These are phyloP conservation scores for Oleoguttula mirabilis DNA, from an alignment of 495 filamentous ascomycete species.

Conservation along the genomic window DNA sequence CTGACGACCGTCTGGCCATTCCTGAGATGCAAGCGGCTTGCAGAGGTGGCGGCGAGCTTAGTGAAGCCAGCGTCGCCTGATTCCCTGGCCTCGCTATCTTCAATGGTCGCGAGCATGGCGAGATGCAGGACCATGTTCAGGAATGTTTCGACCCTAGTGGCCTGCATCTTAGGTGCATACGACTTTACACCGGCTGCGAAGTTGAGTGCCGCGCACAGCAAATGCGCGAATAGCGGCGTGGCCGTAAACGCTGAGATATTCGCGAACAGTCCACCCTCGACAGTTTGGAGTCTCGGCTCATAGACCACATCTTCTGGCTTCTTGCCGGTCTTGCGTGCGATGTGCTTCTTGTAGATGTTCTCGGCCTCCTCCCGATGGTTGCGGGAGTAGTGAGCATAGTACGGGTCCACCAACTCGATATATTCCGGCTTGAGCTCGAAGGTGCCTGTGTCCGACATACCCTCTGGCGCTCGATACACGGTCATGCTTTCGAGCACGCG, in stretches of 20 bases:
- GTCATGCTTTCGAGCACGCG: constrained; percentile 81
- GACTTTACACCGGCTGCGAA: constrained; percentile 38
- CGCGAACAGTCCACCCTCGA: constrained; percentile 62
- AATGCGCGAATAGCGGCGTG: constrained; percentile 76
- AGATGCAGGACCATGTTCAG: constrained; percentile 84
- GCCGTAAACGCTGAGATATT: constrained; percentile 64
- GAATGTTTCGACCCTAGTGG: constrained; percentile 78
- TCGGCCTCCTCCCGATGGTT: constrained; percentile 97
- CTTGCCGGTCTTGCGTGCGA: constrained; percentile 79
- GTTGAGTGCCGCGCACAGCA: constrained; percentile 76
- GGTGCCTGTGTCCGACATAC: constrained; percentile 78
- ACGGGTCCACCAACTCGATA: constrained; percentile 80
- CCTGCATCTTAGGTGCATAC: constrained; percentile 53
- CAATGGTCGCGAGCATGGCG: constrained; percentile 65
- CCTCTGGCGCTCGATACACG: constrained; percentile 77
- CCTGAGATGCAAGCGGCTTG: neutral
- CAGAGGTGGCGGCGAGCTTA: constrained; percentile 4
- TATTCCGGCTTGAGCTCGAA: constrained; percentile 84
- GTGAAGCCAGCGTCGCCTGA: constrained; percentile 1
- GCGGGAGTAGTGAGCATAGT: constrained; percentile 86
- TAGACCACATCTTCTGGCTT: constrained; percentile 76
- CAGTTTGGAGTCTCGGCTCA: constrained; percentile 73
- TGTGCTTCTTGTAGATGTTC: constrained; percentile 68
- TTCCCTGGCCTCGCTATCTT: constrained; percentile 55
- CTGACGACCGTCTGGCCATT: constrained; percentile 48